Evolutionary conservation across 2,329 filamentous ascomycete species (phyloP).

Genomic region (Aspergillus sp.): DNA sequence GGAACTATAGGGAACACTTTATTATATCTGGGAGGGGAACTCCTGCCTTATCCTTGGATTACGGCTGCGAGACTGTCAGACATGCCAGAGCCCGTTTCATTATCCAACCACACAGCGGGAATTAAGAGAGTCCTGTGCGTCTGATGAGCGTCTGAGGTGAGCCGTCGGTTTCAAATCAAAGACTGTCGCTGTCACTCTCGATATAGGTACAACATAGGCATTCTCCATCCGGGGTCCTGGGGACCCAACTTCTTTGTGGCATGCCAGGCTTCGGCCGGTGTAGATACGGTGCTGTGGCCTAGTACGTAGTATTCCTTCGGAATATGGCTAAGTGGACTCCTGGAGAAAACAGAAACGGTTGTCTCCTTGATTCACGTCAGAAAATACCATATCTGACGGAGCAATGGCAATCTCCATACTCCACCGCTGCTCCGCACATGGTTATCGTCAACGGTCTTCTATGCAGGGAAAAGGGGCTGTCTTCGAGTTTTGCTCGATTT

Average conservation of each 20-base stretch:
- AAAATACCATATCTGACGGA: not conserved
- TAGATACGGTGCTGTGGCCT: too few species aligned
- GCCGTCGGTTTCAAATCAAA: not conserved
- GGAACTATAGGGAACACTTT: not conserved
- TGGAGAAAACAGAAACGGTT: not conserved
- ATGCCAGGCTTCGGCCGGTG: too few species aligned
- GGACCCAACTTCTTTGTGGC: not conserved
- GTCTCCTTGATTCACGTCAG: constrained; percentile 4
- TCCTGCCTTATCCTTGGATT: too few species aligned
- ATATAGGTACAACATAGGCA: not conserved
- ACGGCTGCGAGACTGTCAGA: too few species aligned
- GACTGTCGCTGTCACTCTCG: not conserved
- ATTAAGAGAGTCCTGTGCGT: too few species aligned
- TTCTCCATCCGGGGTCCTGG: not conserved
- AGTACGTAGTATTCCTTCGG: too few species aligned
- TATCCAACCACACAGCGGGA: too few species aligned
- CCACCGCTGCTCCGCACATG: constrained; percentile 7
- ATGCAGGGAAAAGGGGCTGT: not conserved
- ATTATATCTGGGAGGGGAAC: too few species aligned
- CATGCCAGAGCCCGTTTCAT: too few species aligned
- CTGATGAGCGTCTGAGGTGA: not conserved
- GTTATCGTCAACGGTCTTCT: not conserved
- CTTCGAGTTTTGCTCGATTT: too few species aligned
- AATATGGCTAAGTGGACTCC: not conserved
- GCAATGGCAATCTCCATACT: constrained; percentile 4